phyloP scores from a whole-genome alignment of 2,329 filamentous ascomycete species.

The Neopestalotiopsis rosae region DNA sequence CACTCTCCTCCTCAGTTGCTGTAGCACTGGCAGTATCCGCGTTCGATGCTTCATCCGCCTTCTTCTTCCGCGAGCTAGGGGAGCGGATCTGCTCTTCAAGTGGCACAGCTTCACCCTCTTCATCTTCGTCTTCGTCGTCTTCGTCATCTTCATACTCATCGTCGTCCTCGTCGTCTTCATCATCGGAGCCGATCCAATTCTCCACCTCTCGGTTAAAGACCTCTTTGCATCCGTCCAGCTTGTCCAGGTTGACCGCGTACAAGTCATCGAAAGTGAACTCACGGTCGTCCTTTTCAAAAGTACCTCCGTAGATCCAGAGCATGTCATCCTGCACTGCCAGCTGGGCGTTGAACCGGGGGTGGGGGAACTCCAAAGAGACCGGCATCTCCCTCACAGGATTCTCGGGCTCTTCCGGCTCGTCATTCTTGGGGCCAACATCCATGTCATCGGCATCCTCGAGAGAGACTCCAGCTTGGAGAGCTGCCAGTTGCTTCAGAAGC shows the following conservation, averaged over 20 bases:
- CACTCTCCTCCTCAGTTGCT: slow-evolving; percentile 49
- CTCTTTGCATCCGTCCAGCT: slow-evolving; percentile 91
- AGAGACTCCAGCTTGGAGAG: slow-evolving; percentile 77
- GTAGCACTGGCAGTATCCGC: slow-evolving; percentile 43
- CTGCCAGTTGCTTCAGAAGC: slow-evolving; percentile 82
- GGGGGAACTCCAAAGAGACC: slow-evolving; percentile 82
- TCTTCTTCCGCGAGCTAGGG: slow-evolving; percentile 63
- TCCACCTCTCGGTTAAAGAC: slow-evolving; percentile 83
- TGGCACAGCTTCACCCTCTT: slow-evolving; percentile 56
- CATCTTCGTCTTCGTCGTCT: slow-evolving; percentile 52
- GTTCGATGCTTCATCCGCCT: slow-evolving; percentile 46
- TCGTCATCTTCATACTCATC: slow-evolving; percentile 63
- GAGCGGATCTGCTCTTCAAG: slow-evolving; percentile 52
- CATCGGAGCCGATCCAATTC: slow-evolving; percentile 74
- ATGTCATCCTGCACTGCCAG: slow-evolving; percentile 90
- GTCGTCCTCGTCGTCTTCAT: slow-evolving; percentile 60
- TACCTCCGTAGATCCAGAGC: slow-evolving; percentile 93
- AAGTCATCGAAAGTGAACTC: slow-evolving; percentile 97
- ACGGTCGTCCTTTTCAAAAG: slow-evolving; percentile 91
- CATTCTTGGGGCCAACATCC: slow-evolving; percentile 50
- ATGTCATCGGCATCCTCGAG: slow-evolving; percentile 56
- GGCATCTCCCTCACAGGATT: slow-evolving; percentile 66
- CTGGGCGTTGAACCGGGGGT: slow-evolving; percentile 89
- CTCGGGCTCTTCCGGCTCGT: slow-evolving; percentile 60
- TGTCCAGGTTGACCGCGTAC: slow-evolving; percentile 91